A percentile compares a stretch with the other conserved stretches of the same genome.
phyloP scores from a whole-genome alignment of 2,329 filamentous ascomycete genomes.

The Fusarium nanum region DNA sequence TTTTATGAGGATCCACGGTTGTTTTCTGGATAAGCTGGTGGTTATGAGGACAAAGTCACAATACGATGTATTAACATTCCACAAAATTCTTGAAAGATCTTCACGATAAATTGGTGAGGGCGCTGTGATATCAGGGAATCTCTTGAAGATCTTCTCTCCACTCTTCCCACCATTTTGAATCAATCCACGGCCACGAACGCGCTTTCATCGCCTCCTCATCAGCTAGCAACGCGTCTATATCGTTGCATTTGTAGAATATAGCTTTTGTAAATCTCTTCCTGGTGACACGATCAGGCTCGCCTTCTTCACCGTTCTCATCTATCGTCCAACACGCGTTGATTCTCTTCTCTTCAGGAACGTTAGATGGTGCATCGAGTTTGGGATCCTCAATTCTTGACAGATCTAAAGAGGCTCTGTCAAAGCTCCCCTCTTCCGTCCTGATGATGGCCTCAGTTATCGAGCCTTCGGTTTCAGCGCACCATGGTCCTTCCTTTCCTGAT shows the following conservation, averaged over 20 bases:
- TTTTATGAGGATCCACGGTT: too few relatives aligned
- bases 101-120: not conserved
- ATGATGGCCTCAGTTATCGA: slow-evolving; percentile 8
- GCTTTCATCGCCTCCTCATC: not conserved
- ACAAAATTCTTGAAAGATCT: too few relatives aligned
- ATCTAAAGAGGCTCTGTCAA: not conserved
- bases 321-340: slow-evolving; percentile 1
- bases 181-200: not conserved
- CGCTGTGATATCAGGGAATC: too few relatives aligned
- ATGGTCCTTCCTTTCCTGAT: slow-evolving; percentile 33
- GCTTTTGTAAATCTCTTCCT: not conserved
- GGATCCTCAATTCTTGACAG: not conserved
- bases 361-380: not conserved
- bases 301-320: not conserved
- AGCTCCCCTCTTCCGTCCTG: slow-evolving; percentile 12
- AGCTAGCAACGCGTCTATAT: not conserved
- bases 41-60: too few relatives aligned
- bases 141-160: not conserved
- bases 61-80: fast-evolving
- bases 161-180: not conserved
- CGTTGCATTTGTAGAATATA: not conserved
- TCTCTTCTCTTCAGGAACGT: slow-evolving; percentile 4
- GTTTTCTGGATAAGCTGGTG: too few relatives aligned
- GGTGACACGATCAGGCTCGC: fast-evolving
- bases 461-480: slow-evolving; percentile 29